Percentiles rank a stretch among this genome's conserved stretches.
Conservation (phyloP, 352 stramenopile species). For the Pythium guiyangense region DNA sequence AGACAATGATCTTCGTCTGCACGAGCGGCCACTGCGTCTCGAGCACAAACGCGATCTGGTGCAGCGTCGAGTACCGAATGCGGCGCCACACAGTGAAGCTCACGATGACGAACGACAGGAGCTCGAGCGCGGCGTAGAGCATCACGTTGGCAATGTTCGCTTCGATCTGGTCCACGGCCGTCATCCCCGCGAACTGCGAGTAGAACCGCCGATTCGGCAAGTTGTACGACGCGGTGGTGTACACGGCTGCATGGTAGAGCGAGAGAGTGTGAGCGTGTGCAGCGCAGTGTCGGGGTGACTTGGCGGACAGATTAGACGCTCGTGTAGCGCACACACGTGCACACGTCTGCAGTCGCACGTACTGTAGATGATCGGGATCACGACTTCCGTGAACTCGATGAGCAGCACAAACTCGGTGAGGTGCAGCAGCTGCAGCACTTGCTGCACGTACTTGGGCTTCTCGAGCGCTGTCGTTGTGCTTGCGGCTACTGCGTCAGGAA, state of each 20-base stretch:
- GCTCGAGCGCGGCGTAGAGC: slow-evolving; percentile 17
- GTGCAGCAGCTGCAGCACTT: slow-evolving; percentile 3
- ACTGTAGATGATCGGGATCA: slow-evolving; percentile 16
- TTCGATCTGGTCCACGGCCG: slow-evolving; percentile 4
- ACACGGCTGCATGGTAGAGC: slow-evolving; percentile 12
- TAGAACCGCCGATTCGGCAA: slow-evolving; percentile 29
- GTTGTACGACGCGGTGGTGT: slow-evolving; percentile 26
- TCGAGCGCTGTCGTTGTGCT: background rate
- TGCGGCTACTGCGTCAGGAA: background rate
- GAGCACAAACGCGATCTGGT: slow-evolving; percentile 35
- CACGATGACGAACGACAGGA: slow-evolving; percentile 14
- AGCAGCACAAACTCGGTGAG: slow-evolving; percentile 12
- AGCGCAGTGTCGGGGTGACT: background rate
- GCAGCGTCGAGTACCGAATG: slow-evolving; percentile 19
- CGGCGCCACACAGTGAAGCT: slow-evolving; percentile 16
- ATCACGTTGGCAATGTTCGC: slow-evolving; percentile 27
- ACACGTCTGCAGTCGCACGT: slow-evolving; percentile 9
- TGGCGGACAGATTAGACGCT: too few species aligned
- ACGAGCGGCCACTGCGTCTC: slow-evolving; percentile 29
- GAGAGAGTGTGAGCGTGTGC: background rate
- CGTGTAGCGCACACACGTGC: background rate
- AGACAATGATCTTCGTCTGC: slow-evolving; percentile 39
- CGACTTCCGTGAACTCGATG: slow-evolving; percentile 16
- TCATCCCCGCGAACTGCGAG: slow-evolving; percentile 21
- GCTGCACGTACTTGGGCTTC: slow-evolving; percentile 4